Evolutionary conservation across 768 basidiomycete species (phyloP), one percentile per base, ranked within the genome.

Genomic region (Termitomyces sp.): DNA sequence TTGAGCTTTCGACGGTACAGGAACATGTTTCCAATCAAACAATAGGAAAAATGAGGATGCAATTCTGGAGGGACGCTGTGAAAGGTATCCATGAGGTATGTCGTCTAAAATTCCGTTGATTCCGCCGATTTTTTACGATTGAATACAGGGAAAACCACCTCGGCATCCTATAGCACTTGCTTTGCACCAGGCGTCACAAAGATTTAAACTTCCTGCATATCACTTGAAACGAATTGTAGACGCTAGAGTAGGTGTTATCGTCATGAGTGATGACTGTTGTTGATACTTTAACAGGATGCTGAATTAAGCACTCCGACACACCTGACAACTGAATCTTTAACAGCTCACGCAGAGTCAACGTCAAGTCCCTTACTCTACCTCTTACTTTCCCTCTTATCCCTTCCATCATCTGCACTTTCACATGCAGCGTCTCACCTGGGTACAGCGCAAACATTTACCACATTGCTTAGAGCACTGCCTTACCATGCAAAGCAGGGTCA

Each of bases 371-470:
- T 90, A 48, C 75, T 90, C 62, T 93, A 94, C 71, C 77, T 90
- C 43, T 69, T 90, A 57, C 82, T 93, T 45, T 86, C 90, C 32
- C 70, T 92, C 53, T 71, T 89, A 56, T 75, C 79, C 24, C 71
- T 86, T 20, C 68, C 75, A 22, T 82, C 81, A 30, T 79, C 80
- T 8, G 75, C 76, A 4, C 68, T 87, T 22, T 84, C 87, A 6
- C 91, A 92, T 70, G 88, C 88, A 2, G 88, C 86, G 2, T 93
- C 90, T 7, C 92, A 94, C 68, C 75, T 94, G 16, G 92, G 92
- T 10, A 73, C 82, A 3, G 86, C 92, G 4, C 85, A 88, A 65
- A 87, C 85, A 32, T 74, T 91, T 47, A 66, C 80, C 6, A 90
- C 85, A 13, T 79, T 92, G 57, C 76, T 94, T 54, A 85, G 92